phyloP scores from a whole-genome alignment of 75 land plant species.

The Selaginella moellendorffii region DNA sequence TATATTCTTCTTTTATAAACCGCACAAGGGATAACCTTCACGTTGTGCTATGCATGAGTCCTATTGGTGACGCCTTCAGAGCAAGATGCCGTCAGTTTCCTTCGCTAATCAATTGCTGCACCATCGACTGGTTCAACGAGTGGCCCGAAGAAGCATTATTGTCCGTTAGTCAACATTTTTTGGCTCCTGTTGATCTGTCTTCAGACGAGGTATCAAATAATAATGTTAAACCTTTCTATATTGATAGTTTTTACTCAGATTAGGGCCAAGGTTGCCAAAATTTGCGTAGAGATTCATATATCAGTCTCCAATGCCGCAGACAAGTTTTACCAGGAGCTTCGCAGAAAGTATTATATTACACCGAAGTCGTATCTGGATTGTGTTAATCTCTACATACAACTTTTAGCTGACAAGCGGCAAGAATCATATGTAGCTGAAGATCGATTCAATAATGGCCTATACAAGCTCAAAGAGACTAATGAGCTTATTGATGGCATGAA shows the following conservation, averaged over 20 bases:
- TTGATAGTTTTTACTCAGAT: no score
- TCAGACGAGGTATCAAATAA: conserved; percentile 26
- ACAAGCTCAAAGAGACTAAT: conserved; percentile 28
- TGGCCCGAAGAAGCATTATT: conserved; percentile 31
- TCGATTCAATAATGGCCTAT: conserved; percentile 26
- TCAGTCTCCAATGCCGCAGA: conserved; percentile 15
- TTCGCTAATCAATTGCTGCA: conserved; percentile 27
- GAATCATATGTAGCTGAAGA: conserved; percentile 23
- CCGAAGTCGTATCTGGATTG: conserved; percentile 31
- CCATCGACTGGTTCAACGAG: conserved; percentile 31
- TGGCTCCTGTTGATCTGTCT: conserved; percentile 16
- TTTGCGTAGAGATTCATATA: conserved; percentile 11
- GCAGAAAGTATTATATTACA: conserved; percentile 29
- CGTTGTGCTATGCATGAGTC: conserved; percentile 32
- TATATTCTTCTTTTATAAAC: conserved; percentile 22
- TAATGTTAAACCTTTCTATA: no score
- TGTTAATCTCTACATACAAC: conserved; percentile 20
- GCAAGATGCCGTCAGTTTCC: conserved; percentile 27
- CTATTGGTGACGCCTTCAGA: conserved; percentile 24
- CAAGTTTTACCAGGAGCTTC: conserved; percentile 19
- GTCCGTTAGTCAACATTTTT: conserved; percentile 21
- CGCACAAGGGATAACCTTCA: conserved; percentile 23
- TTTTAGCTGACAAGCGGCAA: conserved; percentile 19
- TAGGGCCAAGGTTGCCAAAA: conserved; percentile 18
- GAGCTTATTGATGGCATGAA: conserved; percentile 26